A percentile compares a stretch with the other conserved stretches of the same genome.
Evolutionary conservation across 768 basidiomycete species (phyloP).

Genomic region (Boletellus ananas): DNA sequence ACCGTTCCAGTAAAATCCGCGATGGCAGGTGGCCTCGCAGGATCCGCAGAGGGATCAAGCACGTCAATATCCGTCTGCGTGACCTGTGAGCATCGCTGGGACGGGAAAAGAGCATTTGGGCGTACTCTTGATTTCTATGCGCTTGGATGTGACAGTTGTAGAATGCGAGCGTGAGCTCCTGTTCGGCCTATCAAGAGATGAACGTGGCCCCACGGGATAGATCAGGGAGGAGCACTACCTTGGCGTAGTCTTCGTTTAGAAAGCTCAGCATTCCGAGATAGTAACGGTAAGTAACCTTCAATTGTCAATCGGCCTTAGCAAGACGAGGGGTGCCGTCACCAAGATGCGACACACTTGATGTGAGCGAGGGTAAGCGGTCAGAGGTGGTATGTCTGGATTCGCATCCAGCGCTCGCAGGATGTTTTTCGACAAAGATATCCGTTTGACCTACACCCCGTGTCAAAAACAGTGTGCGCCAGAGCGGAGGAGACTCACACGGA

Average conservation of each 20-base stretch:
- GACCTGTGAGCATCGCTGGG: neutral
- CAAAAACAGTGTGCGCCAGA: neutral
- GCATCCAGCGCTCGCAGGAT: constrained; percentile 86
- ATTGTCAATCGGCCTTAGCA: constrained; percentile 16
- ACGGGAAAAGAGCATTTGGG: neutral
- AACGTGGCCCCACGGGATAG: neutral
- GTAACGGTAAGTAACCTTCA: constrained; percentile 88
- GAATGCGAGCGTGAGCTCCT: constrained; percentile 83
- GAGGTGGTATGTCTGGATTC: constrained; percentile 77
- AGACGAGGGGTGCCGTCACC: constrained; percentile 2
- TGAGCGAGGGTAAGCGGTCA: constrained; percentile 71
- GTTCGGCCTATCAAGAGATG: constrained; percentile 59
- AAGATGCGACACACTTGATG: constrained; percentile 62
- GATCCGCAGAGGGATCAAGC: constrained; percentile 85
- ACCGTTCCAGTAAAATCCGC: constrained; percentile 59
- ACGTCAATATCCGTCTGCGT: constrained; percentile 81
- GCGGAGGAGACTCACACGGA: constrained; percentile 57
- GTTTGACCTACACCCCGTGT: constrained; percentile 59
- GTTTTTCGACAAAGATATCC: constrained; percentile 88
- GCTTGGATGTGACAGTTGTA: constrained; percentile 73
- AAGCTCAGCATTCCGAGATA: constrained; percentile 95
- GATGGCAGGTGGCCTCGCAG: constrained; percentile 86
- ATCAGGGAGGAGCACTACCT: constrained; percentile 42
- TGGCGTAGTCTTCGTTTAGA: constrained; percentile 85
- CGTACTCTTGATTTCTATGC: constrained; percentile 80